Evolutionary conservation across 108 stramenopile genomes (phyloP).

Genomic region (Chaetoceros muelleri): DNA sequence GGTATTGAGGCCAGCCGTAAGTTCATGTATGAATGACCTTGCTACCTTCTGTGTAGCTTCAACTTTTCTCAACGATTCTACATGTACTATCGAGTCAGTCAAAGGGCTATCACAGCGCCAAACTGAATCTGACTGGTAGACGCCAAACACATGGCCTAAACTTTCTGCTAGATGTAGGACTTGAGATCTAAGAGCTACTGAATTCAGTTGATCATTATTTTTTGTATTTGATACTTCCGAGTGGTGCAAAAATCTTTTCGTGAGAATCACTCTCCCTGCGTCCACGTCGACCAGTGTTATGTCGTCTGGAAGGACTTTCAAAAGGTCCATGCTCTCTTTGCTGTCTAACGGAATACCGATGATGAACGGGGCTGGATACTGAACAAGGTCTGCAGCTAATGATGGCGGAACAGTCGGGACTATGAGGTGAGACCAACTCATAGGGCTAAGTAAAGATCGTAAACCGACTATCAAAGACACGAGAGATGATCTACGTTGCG

Average conservation of each 20-base stretch:
- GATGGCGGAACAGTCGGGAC: slow-evolving; percentile 68
- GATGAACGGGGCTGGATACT: slow-evolving; percentile 85
- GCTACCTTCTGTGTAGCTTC: slow-evolving; percentile 16
- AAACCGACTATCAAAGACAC: slow-evolving; percentile 48
- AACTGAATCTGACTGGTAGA: slow-evolving; percentile 24
- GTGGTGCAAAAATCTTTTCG: slow-evolving; percentile 7
- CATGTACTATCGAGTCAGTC: slow-evolving; percentile 4
- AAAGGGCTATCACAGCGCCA: slow-evolving; percentile 60
- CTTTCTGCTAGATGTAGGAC: slow-evolving; percentile 58
- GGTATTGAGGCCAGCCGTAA: slow-evolving; percentile 36
- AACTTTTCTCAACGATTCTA: neutral
- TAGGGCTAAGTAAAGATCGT: slow-evolving; percentile 37
- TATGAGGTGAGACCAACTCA: slow-evolving; percentile 71
- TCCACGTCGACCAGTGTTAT: slow-evolving; percentile 83
- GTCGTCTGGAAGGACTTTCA: slow-evolving; percentile 60
- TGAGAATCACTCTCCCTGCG: slow-evolving; percentile 78
- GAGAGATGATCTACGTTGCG: slow-evolving; percentile 58
- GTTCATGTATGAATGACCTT: slow-evolving; percentile 42
- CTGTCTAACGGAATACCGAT: slow-evolving; percentile 67
- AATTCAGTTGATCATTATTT: slow-evolving; percentile 13
- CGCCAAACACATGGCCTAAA: slow-evolving; percentile 53
- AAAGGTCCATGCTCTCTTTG: slow-evolving; percentile 35
- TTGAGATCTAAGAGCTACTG: slow-evolving; percentile 54
- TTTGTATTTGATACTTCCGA: slow-evolving; percentile 12
- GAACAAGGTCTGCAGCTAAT: slow-evolving; percentile 66